Base-by-base conservation (phyloP, 2,329 filamentous ascomycete species). In the Sclerotinia spermophila region DNA sequence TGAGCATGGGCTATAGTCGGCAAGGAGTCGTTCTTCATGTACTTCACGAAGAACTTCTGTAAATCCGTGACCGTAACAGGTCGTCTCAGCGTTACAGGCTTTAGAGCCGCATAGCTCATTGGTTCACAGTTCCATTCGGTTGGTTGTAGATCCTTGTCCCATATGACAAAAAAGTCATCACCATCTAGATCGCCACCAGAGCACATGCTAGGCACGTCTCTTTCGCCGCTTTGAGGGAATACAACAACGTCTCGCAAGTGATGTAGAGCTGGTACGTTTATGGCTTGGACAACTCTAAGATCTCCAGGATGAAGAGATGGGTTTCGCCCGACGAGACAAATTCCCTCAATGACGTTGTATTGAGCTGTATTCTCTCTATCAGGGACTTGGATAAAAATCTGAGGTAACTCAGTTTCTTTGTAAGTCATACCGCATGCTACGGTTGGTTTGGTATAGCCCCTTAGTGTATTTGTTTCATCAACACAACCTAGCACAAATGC, bases 181-280 rank as follows among this genome's bases (percentile, higher is more conserved):
- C 96, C 96, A 78, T 99, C 96, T 0, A 99, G 85, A 78, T 99
- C 96, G 0, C 96, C 96, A 2, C 96, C 96, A 5, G 96, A 97
- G 74, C 96, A 94, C 95, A 98, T 98, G 77, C 92, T 94, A 0
- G 94, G 89, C 33, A 99, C 82, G 73, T 97, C 93, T 24, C 91
- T 86, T 77, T 97, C 93, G 0, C 95, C 95, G 0, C 84, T 90
- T 48, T 92, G 88, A 0, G 96, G 93, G 64, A 99, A 90, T 0
- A 98, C 94, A 1, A 98, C 90, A 0, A 96, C 92, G 78, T 98
- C 90, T 70, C 87, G 90, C 5, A 97, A 84, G 76, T 97, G 92
- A 60, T 85, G 87, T 5, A 99, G 83, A n/a, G 83, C 82, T 0
- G 89, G 87, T 2, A 89, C 85, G 75, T 98, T 86, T 5, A 98